Evolutionary conservation across 495 filamentous ascomycete species (phyloP).

Genomic region (Neurospora sp.): DNA sequence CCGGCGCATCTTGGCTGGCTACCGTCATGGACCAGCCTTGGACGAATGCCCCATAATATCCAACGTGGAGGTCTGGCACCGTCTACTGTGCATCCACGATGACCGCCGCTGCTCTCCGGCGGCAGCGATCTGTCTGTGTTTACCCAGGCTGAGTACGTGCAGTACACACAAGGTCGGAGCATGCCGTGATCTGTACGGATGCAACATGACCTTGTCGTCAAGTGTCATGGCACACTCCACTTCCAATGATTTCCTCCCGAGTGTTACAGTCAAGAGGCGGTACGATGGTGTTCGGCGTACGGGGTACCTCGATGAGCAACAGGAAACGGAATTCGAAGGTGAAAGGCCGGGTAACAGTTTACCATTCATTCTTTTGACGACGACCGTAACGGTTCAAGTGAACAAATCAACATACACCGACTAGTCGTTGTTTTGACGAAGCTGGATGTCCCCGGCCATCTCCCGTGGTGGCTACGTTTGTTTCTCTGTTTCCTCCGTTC

Average conservation of each 20-base stretch:
- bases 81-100: slow-evolving; percentile 8
- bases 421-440: background rate
- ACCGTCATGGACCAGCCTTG: background rate
- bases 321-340: slow-evolving; percentile 7
- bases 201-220: slow-evolving; percentile 1
- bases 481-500: slow-evolving; percentile 2
- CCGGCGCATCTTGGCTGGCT: background rate
- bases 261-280: slow-evolving; percentile 8
- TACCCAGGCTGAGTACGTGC: slow-evolving; percentile 1
- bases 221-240: slow-evolving; percentile 12
- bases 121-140: background rate
- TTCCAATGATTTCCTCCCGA: slow-evolving; percentile 15
- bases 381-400: background rate
- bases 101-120: background rate
- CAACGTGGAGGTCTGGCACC: slow-evolving; percentile 2
- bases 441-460: background rate
- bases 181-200: slow-evolving; percentile 13
- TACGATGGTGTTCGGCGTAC: background rate
- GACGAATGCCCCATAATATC: background rate
- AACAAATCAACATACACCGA: background rate
- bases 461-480: background rate
- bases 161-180: slow-evolving; percentile 3
- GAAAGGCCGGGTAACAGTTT: slow-evolving; percentile 4
- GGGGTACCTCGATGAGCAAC: slow-evolving; percentile 3
- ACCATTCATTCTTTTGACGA: background rate